phyloP scores from a whole-genome alignment of 495 filamentous ascomycete genomes.

The Penicillium angulare region DNA sequence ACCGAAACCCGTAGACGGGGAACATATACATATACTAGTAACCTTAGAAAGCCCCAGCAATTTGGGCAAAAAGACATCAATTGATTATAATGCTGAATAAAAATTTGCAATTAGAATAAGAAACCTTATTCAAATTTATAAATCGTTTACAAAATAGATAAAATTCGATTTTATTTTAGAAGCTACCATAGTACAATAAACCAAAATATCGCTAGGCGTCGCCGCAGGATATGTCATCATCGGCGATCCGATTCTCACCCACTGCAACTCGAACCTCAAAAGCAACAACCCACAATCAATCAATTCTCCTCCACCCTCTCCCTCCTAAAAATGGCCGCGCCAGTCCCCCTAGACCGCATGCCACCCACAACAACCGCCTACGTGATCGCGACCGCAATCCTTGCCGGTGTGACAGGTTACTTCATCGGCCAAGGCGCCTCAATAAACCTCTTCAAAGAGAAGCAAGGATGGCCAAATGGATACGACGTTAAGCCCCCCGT shows the following conservation, averaged over 20 bases:
- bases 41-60: too few relatives aligned
- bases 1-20: too few relatives aligned
- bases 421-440: slow-evolving; percentile 55
- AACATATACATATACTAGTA: too few relatives aligned
- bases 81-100: too few relatives aligned
- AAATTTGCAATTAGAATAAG: too few relatives aligned
- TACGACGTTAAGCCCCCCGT: slow-evolving; percentile 50
- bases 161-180: too few relatives aligned
- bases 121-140: too few relatives aligned
- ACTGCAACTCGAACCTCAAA: not conserved
- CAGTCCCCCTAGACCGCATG: slow-evolving; percentile 32
- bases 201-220: not conserved
- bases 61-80: too few relatives aligned
- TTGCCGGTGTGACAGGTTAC: slow-evolving; percentile 66
- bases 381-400: slow-evolving; percentile 61
- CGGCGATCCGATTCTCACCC: not conserved
- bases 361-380: slow-evolving; percentile 49
- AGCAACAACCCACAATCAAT: not conserved
- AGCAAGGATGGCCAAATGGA: slow-evolving; percentile 50
- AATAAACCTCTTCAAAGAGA: slow-evolving; percentile 47
- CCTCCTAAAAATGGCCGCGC: slow-evolving; percentile 37
- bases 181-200: too few relatives aligned
- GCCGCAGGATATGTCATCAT: slow-evolving; percentile 1
- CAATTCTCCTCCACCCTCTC: not conserved
- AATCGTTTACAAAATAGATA: too few relatives aligned